phyloP scores from a whole-genome alignment of 441 rosid species.

The Codiaeum variegatum region DNA sequence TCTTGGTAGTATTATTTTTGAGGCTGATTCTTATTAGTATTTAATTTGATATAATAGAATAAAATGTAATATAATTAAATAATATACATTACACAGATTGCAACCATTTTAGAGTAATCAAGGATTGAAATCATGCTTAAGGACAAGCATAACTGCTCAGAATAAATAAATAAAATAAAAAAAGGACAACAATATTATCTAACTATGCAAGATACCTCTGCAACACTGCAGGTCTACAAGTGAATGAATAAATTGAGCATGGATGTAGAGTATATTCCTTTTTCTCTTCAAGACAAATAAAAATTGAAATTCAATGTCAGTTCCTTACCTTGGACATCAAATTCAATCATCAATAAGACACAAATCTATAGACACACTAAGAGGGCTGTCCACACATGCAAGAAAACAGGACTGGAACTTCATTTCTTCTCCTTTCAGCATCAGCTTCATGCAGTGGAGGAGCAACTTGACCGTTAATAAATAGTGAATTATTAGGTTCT shows the following conservation, averaged over 20 bases:
- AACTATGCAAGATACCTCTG: slow-evolving; percentile 1
- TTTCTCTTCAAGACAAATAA: neutral
- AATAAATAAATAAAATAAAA: too few relatives aligned
- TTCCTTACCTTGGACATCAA: slow-evolving; percentile 7
- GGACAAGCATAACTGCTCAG: neutral
- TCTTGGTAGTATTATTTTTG: too few relatives aligned
- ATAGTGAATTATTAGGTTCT: slow-evolving; percentile 42
- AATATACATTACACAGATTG: too few relatives aligned
- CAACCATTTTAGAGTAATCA: too few relatives aligned
- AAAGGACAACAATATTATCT: neutral
- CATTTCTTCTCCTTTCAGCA: slow-evolving; percentile 20
- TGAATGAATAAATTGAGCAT: neutral
- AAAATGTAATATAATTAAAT: too few relatives aligned
- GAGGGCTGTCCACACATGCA: slow-evolving; percentile 40
- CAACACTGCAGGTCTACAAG: neutral
- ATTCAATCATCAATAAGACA: slow-evolving; percentile 16
- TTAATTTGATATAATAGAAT: too few relatives aligned
- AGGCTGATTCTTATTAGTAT: too few relatives aligned
- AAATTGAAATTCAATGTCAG: slow-evolving; percentile 1
- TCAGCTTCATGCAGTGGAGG: slow-evolving; percentile 32
- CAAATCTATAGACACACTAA: neutral
- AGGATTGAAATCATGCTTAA: neutral
- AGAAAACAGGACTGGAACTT: slow-evolving; percentile 29
- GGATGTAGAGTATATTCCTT: neutral
- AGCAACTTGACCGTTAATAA: slow-evolving; percentile 44